These are phyloP conservation scores for Podospora sp. DNA, from an alignment of 495 filamentous ascomycete genomes.

Conservation along the genomic window DNA sequence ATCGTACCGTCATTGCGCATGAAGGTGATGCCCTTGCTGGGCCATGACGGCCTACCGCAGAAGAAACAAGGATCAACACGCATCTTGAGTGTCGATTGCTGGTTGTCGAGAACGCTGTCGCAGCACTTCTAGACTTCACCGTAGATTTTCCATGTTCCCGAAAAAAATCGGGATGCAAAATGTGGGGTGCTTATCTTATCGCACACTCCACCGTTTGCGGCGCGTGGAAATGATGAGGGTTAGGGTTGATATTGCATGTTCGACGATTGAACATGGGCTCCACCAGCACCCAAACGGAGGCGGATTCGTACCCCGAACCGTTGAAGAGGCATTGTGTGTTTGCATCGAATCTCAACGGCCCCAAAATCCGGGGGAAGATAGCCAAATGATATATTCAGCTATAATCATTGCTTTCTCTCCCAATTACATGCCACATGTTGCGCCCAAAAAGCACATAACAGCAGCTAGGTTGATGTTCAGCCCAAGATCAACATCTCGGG, in stretches of 20 bases:
- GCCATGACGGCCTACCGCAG: constrained; percentile 82
- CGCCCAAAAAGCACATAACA: neutral
- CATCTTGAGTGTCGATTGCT: constrained; percentile 38
- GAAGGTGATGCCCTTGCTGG: constrained; percentile 81
- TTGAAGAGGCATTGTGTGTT: neutral
- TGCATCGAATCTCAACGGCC: neutral
- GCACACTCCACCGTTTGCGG: neutral
- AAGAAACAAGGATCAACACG: constrained; percentile 85
- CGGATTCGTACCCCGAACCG: neutral
- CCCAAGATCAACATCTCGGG: neutral
- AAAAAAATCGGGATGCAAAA: constrained; percentile 26
- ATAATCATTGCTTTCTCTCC: neutral
- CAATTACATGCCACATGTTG: neutral
- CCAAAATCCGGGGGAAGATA: neutral
- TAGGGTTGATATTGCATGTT: constrained; percentile 17
- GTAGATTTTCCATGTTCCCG: constrained; percentile 4
- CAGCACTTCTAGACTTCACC: neutral
- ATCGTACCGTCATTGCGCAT: constrained; percentile 70
- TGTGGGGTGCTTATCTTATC: constrained; percentile 27
- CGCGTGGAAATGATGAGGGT: no score
- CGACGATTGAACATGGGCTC: neutral
- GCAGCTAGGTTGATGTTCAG: neutral
- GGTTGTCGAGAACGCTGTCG: constrained; percentile 10
- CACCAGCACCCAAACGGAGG: neutral
- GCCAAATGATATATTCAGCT: neutral